Evolutionary conservation across 2,329 filamentous ascomycete species (phyloP).

Genomic region (Verticillium alfalfae): DNA sequence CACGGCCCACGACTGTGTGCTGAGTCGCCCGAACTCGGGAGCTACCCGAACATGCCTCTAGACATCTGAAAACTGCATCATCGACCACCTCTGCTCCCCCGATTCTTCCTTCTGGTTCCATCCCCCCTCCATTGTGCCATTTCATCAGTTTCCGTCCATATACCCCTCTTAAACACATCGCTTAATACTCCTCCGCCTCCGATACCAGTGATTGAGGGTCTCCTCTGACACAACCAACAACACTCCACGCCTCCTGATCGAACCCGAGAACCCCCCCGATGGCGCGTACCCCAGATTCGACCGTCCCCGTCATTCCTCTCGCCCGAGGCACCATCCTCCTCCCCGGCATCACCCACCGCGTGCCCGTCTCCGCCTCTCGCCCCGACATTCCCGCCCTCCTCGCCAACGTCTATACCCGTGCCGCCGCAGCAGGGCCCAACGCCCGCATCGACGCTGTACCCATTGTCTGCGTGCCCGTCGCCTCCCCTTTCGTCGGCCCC

Average conservation of each 20-base stretch:
- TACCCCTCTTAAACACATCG: background rate
- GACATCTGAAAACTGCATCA: background rate
- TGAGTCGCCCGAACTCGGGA: background rate
- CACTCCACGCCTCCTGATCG: background rate
- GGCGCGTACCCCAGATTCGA: conserved; percentile 26
- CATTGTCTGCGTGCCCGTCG: conserved; percentile 82
- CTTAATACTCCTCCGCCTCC: background rate
- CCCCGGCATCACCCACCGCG: conserved; percentile 78
- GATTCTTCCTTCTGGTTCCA: background rate
- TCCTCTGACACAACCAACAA: background rate
- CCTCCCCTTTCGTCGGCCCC: conserved; percentile 65
- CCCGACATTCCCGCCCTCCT: conserved; percentile 86
- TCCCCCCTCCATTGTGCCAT: background rate
- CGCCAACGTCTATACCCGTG: conserved; percentile 75
- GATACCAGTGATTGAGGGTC: background rate
- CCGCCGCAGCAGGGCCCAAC: conserved; percentile 60
- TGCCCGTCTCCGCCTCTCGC: conserved; percentile 72
- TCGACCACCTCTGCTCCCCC: background rate
- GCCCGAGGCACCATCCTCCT: conserved; percentile 76
- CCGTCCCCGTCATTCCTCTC: conserved; percentile 75
- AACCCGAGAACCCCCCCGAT: conserved; percentile 10
- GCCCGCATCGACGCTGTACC: conserved; percentile 63
- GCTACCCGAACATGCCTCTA: background rate
- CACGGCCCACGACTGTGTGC: background rate
- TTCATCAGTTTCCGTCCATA: background rate